Evolutionary conservation across 2,329 filamentous ascomycete genomes (phyloP).

Genomic region (Mycosphaerella sp.): DNA sequence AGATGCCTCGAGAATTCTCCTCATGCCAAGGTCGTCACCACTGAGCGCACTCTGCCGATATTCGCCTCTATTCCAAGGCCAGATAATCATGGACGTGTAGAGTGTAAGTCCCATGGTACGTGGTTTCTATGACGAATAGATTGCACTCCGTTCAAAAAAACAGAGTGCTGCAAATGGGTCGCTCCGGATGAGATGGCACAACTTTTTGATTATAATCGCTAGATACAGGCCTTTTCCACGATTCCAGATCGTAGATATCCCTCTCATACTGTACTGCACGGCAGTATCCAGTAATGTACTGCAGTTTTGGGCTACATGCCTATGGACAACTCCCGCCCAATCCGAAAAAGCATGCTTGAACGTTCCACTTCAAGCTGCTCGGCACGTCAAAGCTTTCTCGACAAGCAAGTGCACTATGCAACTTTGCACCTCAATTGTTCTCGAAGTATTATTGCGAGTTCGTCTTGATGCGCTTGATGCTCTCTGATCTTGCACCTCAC

Average conservation of each 20-base stretch:
- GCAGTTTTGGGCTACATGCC: background rate
- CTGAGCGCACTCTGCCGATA: too few species aligned
- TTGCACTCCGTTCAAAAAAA: too few species aligned
- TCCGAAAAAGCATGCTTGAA: background rate
- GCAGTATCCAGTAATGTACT: background rate
- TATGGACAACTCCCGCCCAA: background rate
- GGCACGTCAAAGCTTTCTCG: background rate
- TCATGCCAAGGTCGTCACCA: too few species aligned
- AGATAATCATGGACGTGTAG: too few species aligned
- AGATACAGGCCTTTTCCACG: conserved; percentile 1
- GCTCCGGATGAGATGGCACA: background rate
- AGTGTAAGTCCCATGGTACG: too few species aligned
- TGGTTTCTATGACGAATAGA: too few species aligned
- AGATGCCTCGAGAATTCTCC: too few species aligned
- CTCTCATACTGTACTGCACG: background rate
- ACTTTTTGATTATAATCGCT: conserved; percentile 11
- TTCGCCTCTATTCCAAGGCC: too few species aligned
- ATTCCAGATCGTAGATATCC: conserved; percentile 3
- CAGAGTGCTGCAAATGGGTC: too few species aligned
- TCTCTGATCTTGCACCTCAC: background rate
- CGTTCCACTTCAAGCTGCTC: background rate
- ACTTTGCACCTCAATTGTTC: background rate
- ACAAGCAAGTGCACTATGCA: too few species aligned
- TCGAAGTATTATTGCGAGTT: background rate
- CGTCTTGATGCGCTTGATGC: background rate